Evolutionary conservation across 2,329 filamentous ascomycete genomes (phyloP).

Genomic region (Calonectria naviculata): DNA sequence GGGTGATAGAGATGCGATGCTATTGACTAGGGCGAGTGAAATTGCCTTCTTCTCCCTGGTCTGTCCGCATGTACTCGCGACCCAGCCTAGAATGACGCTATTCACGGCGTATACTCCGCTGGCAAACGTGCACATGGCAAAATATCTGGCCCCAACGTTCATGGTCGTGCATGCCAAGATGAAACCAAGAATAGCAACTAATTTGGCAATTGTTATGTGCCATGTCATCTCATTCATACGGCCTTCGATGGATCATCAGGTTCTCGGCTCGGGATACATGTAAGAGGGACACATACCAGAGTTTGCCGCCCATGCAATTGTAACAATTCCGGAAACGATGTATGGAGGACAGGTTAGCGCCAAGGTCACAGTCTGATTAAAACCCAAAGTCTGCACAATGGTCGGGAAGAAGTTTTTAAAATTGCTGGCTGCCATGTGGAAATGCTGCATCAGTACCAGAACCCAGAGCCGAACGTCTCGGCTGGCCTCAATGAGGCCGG

Average conservation of each 20-base stretch:
- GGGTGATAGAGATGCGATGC: neutral
- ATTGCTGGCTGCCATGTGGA: slow-evolving; percentile 59
- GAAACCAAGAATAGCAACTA: slow-evolving; percentile 47
- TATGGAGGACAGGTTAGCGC: slow-evolving; percentile 53
- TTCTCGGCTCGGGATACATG: slow-evolving; percentile 50
- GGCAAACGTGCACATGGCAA: slow-evolving; percentile 51
- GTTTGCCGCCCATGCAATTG: slow-evolving; percentile 11
- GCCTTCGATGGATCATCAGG: neutral
- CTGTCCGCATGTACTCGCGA: slow-evolving; percentile 51
- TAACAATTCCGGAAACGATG: slow-evolving; percentile 45
- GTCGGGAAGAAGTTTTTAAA: slow-evolving; percentile 50
- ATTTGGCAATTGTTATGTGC: slow-evolving; percentile 57
- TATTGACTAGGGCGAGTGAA: slow-evolving; percentile 46
- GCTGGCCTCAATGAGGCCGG: slow-evolving; percentile 55
- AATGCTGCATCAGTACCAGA: slow-evolving; percentile 61
- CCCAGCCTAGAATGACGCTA: slow-evolving; percentile 58
- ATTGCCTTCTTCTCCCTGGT: slow-evolving; percentile 59
- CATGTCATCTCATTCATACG: slow-evolving; percentile 56
- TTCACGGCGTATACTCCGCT: slow-evolving; percentile 53
- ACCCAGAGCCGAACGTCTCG: slow-evolving; percentile 59
- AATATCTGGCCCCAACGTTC: slow-evolving; percentile 30
- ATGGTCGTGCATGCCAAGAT: slow-evolving; percentile 39
- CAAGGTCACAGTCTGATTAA: slow-evolving; percentile 37
- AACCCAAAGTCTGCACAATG: slow-evolving; percentile 39
- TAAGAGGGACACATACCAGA: slow-evolving; percentile 43